These are phyloP conservation scores for Dissoconium aciculare DNA, from an alignment of 2,329 filamentous ascomycete genomes.

Conservation along the genomic window DNA sequence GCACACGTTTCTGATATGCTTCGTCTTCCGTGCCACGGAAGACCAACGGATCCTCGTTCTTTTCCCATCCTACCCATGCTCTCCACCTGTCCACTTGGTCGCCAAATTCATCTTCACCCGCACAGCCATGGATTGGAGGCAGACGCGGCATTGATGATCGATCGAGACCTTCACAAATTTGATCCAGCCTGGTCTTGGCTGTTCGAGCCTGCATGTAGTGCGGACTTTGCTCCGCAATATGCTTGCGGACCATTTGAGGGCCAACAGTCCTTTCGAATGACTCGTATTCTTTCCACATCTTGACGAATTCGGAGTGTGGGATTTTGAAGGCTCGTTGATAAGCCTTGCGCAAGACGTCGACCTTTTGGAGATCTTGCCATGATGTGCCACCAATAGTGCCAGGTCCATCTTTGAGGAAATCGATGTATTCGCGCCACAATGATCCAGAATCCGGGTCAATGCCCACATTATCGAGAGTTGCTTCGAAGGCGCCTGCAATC, in stretches of 20 bases:
- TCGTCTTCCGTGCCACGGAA: conserved; percentile 66
- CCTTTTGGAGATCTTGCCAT: conserved; percentile 98
- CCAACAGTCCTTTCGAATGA: conserved; percentile 89
- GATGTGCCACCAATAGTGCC: conserved; percentile 62
- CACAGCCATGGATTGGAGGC: conserved; percentile 70
- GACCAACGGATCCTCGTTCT: conserved; percentile 67
- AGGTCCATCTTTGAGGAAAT: conserved; percentile 79
- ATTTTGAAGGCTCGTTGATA: conserved; percentile 83
- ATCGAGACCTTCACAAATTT: conserved; percentile 61
- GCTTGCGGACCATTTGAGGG: conserved; percentile 85
- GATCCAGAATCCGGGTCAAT: conserved; percentile 78
- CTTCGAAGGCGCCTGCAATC: conserved; percentile 78
- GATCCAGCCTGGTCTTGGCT: conserved; percentile 78
- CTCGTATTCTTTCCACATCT: conserved; percentile 94
- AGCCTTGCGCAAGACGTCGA: conserved; percentile 80
- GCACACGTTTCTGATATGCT: conserved; percentile 60
- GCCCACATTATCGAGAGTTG: conserved; percentile 78
- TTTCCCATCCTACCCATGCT: conserved; percentile 90
- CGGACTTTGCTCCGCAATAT: conserved; percentile 81
- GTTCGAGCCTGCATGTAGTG: conserved; percentile 93
- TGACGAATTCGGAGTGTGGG: conserved; percentile 68
- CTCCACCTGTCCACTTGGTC: conserved; percentile 83
- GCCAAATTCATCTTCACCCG: conserved; percentile 70
- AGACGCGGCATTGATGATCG: conserved; percentile 67
- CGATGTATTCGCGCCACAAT: conserved; percentile 89